Evolutionary conservation across 2,329 filamentous ascomycete species (phyloP), one percentile per base, ranked within the genome.

Genomic region (Fonsecaea nubica): DNA sequence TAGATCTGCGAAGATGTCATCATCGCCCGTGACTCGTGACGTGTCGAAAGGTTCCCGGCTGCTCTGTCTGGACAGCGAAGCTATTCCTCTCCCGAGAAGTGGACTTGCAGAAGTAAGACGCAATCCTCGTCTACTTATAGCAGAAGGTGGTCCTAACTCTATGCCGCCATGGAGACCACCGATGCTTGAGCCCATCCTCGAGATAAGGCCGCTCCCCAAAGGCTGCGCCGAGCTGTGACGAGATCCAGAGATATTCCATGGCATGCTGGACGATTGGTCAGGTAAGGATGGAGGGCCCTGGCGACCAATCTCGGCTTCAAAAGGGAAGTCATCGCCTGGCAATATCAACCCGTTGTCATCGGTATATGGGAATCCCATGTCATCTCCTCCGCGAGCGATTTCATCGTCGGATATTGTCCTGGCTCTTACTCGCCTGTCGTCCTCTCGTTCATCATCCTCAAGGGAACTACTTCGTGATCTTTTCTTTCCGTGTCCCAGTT

Each of bases 181-280:
- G 4, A 71, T 72, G 56, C 77, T 79, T 32, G 77, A 75, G 36
- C 75, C 71, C 63, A 79, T 72, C 8, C 76, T 80, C 52, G 77
- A 75, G 38, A 63, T 35, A 35, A 65, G 33, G 1, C 76, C 70
- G 62, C 77, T 80, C 53, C 77, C 75, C 36, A 76, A 66, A 13
- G 77, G 75, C 35, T 75, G 76, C 30, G 74, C 71, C 40, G 76
- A 79, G 12, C 79, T 82, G 30, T 81, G 78, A 32, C 79, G 81
- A 53, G 86, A 88, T 60, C 86, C 87, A 13, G 36, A 86, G 53
- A 85, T 79, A 69, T 91, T 91, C 89, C 89, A 91, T 10, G 89
- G 89, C 83, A 91, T 87, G n/a, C 84, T 79, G 4, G 85, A 86
- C 30, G 86, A 86, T 33, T 86, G 86, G 65, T 96, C 90, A 4